Conservation (phyloP, 306 rosid genomes). For the Arachis stenosperma region DNA sequence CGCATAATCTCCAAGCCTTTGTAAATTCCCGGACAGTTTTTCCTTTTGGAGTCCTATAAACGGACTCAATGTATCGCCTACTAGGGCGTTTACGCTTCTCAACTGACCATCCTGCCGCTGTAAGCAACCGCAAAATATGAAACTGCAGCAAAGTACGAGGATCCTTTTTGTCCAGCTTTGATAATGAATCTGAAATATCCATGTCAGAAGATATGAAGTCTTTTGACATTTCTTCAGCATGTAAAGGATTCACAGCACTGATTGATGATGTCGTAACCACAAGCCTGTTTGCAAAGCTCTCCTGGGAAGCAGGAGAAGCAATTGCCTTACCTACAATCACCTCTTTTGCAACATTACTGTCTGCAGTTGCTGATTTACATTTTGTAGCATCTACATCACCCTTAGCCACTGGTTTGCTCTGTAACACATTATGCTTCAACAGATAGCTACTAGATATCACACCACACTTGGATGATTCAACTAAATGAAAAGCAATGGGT, state of each 20-base stretch:
- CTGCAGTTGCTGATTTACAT: constrained; percentile 43
- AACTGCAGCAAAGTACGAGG: constrained; percentile 70
- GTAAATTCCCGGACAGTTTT: constrained; percentile 72
- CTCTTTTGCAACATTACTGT: constrained; percentile 58
- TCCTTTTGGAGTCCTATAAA: constrained; percentile 86
- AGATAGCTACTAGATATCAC: constrained; percentile 73
- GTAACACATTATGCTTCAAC: constrained; percentile 54
- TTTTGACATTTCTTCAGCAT: constrained; percentile 53
- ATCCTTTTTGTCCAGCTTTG: constrained; percentile 55
- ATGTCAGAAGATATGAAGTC: constrained; percentile 44
- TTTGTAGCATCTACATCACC: constrained; percentile 51
- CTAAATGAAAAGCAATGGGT: constrained; percentile 61
- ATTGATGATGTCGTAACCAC: constrained; percentile 56
- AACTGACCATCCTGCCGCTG: constrained; percentile 77
- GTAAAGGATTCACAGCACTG: constrained; percentile 52
- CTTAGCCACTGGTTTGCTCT: constrained; percentile 36
- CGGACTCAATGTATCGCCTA: constrained; percentile 65
- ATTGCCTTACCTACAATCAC: constrained; percentile 49
- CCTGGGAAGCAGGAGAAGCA: constrained; percentile 91
- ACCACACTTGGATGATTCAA: constrained; percentile 81
- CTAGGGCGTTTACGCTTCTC: constrained; percentile 79
- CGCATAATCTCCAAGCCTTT: constrained; percentile 88
- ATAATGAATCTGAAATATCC: constrained; percentile 46
- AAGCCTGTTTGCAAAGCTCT: constrained; percentile 78
- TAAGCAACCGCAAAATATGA: constrained; percentile 59